Conservation (phyloP, 805 yeast genomes). For the Zygosaccharomyces pseudorouxii region DNA sequence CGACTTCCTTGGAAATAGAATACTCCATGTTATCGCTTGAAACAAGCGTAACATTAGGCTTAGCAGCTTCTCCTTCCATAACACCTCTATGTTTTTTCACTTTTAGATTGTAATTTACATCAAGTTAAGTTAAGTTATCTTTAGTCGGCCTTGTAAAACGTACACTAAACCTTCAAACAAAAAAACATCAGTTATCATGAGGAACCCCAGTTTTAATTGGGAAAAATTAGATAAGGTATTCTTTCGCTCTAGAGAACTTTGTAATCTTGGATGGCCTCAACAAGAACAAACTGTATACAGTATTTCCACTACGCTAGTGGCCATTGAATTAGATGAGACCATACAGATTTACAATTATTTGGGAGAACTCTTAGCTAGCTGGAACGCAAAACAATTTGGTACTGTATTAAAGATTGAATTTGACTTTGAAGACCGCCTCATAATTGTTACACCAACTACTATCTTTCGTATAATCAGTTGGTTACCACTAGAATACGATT, state of each 20-base stretch:
- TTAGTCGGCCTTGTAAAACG: not conserved
- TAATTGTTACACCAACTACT: conserved; percentile 17
- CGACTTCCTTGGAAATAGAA: conserved; percentile 65
- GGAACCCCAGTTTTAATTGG: conserved; percentile 57
- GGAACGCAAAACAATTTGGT: conserved; percentile 14
- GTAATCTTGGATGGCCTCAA: conserved; percentile 22
- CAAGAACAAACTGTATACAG: conserved; percentile 28
- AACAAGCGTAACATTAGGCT: conserved; percentile 53
- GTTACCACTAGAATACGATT: conserved; percentile 20
- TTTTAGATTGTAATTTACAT: not conserved
- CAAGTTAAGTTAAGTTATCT: not conserved
- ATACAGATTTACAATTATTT: conserved; percentile 39
- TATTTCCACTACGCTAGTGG: conserved; percentile 40
- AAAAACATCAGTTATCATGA: conserved; percentile 4
- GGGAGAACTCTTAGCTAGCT: conserved; percentile 21
- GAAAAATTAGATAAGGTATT: conserved; percentile 69
- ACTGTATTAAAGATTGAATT: conserved; percentile 21
- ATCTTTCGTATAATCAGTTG: conserved; percentile 18
- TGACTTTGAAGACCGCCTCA: conserved; percentile 20
- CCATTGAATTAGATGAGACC: conserved; percentile 34
- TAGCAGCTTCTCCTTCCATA: not conserved
- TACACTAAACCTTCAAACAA: not conserved
- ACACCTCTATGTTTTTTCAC: not conserved
- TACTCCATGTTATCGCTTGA: conserved; percentile 69
- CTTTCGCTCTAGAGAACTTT: conserved; percentile 48